Conservation (phyloP, 345 rosid genomes). For the Rhodamnia argentea region DNA sequence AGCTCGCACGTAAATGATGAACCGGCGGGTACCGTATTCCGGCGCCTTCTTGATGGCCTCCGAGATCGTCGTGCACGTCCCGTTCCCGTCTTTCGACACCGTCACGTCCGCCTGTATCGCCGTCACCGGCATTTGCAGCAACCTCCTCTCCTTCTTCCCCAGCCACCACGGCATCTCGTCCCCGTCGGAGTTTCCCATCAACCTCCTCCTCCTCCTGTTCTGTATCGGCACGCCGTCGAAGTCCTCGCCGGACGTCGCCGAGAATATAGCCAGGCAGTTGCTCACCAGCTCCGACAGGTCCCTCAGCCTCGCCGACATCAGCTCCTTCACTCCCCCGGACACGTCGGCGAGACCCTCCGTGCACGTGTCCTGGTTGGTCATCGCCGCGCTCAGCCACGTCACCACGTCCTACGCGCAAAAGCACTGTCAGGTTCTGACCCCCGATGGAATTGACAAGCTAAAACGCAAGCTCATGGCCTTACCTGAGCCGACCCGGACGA, state of each 20-base stretch:
- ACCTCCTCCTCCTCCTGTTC: constrained; percentile 50
- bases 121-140: constrained; percentile 41
- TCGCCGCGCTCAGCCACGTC: constrained; percentile 93
- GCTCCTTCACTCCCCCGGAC: constrained; percentile 48
- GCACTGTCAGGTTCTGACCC: not conserved
- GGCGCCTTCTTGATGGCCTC: constrained; percentile 94
- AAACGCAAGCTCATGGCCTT: not conserved
- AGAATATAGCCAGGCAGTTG: constrained; percentile 73
- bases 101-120: constrained; percentile 72
- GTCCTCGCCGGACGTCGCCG: constrained; percentile 35
- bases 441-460: not conserved
- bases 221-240: constrained; percentile 86
- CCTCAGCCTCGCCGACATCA: constrained; percentile 41
- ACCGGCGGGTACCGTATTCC: constrained; percentile 55
- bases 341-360: constrained; percentile 63
- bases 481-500: not conserved
- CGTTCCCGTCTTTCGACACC: constrained; percentile 81
- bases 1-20: constrained; percentile 77
- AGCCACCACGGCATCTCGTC: constrained; percentile 58
- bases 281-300: constrained; percentile 88
- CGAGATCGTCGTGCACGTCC: constrained; percentile 66
- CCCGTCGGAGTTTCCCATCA: not conserved
- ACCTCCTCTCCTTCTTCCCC: constrained; percentile 43
- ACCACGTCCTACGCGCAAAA: constrained; percentile 38
- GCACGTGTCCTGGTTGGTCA: constrained; percentile 95